These are phyloP conservation scores for Babesia bigemina DNA, from an alignment of 169 alveolate species.

Conservation along the genomic window DNA sequence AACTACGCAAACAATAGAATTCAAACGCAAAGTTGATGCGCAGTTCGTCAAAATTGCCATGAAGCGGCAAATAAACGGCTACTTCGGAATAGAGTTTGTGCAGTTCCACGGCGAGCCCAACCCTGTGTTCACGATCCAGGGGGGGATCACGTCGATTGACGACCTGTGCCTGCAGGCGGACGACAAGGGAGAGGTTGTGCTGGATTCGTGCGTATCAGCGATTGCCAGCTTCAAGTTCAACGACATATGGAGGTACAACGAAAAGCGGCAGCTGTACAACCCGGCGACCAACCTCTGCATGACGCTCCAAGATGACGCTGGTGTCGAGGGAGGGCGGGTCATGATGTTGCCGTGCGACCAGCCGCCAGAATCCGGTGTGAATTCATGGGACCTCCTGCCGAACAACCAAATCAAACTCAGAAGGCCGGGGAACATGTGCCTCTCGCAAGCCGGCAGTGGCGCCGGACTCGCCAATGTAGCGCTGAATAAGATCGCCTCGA, in stretches of 20 bases:
- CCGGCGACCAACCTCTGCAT: conserved; percentile 77
- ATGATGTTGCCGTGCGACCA: conserved; percentile 62
- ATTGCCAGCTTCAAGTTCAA: conserved; percentile 72
- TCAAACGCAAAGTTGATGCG: conserved; percentile 73
- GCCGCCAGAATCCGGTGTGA: conserved; percentile 70
- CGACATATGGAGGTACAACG: conserved; percentile 77
- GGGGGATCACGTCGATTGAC: conserved; percentile 85
- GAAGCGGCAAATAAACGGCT: conserved; percentile 81
- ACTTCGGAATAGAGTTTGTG: conserved; percentile 84
- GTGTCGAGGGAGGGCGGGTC: conserved; percentile 79
- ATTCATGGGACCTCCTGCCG: conserved; percentile 85
- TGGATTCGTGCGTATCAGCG: conserved; percentile 75
- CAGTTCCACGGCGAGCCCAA: conserved; percentile 83
- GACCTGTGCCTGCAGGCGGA: conserved; percentile 79
- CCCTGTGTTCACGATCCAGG: conserved; percentile 83
- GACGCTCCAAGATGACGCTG: conserved; percentile 77
- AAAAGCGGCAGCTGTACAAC: conserved; percentile 67
- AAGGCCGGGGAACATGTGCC: conserved; percentile 86
- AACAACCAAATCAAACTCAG: conserved; percentile 85
- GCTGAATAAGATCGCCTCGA: conserved; percentile 71
- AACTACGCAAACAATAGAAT: conserved; percentile 69
- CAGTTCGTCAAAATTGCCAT: conserved; percentile 78
- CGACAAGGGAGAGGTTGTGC: conserved; percentile 75
- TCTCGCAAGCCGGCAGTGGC: conserved; percentile 82
- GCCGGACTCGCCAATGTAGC: conserved; percentile 89